Percentiles rank a stretch among this genome's conserved stretches.
phyloP scores from a whole-genome alignment of 257 asterid species.

The Solanum piurae region DNA sequence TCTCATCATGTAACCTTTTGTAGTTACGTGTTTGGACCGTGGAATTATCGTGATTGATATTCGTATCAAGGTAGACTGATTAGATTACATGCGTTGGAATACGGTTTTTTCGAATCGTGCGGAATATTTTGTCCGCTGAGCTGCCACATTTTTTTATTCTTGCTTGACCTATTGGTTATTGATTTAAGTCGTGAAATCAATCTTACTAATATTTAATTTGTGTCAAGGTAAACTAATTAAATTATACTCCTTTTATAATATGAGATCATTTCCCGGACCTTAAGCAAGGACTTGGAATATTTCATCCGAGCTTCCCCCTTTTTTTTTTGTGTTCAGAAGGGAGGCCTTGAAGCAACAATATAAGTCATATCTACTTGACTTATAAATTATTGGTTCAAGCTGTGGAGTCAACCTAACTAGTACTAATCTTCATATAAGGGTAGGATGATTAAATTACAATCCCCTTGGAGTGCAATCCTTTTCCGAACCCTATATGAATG shows the following conservation, averaged over 20 bases:
- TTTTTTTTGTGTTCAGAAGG: neutral
- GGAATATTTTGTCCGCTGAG: neutral
- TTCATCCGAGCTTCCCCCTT: neutral
- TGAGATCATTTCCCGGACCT: neutral
- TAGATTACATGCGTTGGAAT: neutral
- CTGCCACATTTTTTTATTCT: neutral
- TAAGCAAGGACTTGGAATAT: neutral
- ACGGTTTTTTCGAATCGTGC: neutral
- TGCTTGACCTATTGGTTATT: too few relatives aligned
- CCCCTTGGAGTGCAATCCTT: neutral
- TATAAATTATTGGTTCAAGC: neutral
- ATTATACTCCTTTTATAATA: neutral
- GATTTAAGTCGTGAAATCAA: too few relatives aligned
- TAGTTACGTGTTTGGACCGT: neutral
- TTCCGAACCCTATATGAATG: neutral
- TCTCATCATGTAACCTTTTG: neutral
- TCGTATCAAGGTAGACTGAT: neutral
- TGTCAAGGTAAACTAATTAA: neutral
- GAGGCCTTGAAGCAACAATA: neutral
- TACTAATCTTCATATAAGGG: neutral
- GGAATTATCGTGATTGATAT: neutral
- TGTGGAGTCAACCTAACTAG: neutral
- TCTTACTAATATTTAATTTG: neutral
- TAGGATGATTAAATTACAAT: neutral
- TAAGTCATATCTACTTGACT: neutral